Evolutionary conservation across 345 rosid genomes (phyloP), one percentile per base, ranked within the genome.

Genomic region (Laguncularia racemosa): DNA sequence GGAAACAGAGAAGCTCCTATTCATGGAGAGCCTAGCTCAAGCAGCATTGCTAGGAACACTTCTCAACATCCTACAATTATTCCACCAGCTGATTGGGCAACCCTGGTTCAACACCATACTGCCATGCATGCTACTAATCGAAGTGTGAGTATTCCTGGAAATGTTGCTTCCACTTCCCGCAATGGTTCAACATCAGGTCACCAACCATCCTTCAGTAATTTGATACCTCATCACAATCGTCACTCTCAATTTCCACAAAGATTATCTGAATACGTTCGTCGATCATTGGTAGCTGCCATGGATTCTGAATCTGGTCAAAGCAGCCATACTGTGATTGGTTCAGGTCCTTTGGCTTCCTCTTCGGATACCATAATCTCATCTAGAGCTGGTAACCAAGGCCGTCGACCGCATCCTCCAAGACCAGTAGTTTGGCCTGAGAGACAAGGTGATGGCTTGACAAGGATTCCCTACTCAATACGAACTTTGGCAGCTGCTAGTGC

Each of bases 251-350:
- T 71, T 69, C 91, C 86, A 10, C 75, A 84, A 17, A 81, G 95
- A 58, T 60, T 82, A 64, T 73, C 92, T 13, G 98, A 84, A 64
- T 73, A 76, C 67, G 79, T 81, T 38, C 88, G 83, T 50, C 80
- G 88, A 48, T 88, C 98, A 2, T 71, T 88, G 67, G 60, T 83
- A 66, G 59, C 91, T 70, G 71, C 89, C 28, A 57, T 64, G 64
- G 71, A 57, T 56, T 50, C 76, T 43, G 92, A 78, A 44, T 55
- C 82, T 56, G 80, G 73, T 47, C 84, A 76, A 48, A 73, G 78
- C 73, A 73, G 66, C 56, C 73, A 69, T 63, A 44, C 71, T 46
- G 44, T 73, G 13, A 53, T 58, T 58, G 75, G 62, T 56, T 62
- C 83, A 16, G 75, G 63, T 45, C 73, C 76, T 57, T 66, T 73